phyloP scores from a whole-genome alignment of 2,329 filamentous ascomycete genomes.

The Diatrype stigma region DNA sequence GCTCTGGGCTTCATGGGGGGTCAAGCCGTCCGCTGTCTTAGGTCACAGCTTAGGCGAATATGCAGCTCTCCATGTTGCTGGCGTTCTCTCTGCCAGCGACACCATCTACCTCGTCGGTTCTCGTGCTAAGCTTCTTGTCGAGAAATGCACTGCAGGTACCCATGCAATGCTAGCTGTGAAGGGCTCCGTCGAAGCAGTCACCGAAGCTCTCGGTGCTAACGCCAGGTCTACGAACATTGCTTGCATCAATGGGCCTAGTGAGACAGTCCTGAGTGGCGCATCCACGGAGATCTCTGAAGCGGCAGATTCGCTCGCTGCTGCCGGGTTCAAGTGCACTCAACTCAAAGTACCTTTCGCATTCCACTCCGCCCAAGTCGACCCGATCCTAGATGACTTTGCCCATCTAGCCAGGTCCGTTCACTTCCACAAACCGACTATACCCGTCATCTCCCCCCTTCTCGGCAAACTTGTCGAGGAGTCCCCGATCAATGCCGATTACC shows the following conservation, averaged over 20 bases:
- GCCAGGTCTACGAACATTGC: conserved; percentile 47
- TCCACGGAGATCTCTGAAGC: conserved; percentile 36
- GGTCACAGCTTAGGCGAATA: conserved; percentile 70
- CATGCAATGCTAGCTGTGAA: conserved; percentile 55
- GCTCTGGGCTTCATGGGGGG: conserved; percentile 54
- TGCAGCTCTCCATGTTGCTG: conserved; percentile 66
- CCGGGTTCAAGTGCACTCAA: conserved; percentile 56
- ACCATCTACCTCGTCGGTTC: conserved; percentile 67
- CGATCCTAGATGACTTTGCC: conserved; percentile 59
- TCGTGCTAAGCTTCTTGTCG: conserved; percentile 61
- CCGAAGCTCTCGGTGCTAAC: conserved; percentile 43
- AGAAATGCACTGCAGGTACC: conserved; percentile 61
- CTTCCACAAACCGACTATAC: conserved; percentile 53
- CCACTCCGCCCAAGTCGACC: conserved; percentile 62
- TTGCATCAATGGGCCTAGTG: conserved; percentile 71
- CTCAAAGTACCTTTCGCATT: conserved; percentile 65
- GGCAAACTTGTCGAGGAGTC: conserved; percentile 57
- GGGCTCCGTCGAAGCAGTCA: conserved; percentile 47
- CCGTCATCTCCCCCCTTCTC: conserved; percentile 64
- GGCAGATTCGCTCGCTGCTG: conserved; percentile 37
- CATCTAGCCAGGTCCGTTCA: conserved; percentile 45
- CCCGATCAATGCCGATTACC: conserved; percentile 56
- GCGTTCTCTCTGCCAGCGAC: conserved; percentile 66
- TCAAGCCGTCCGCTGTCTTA: conserved; percentile 50
- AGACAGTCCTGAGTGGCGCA: conserved; percentile 65